phyloP scores from a whole-genome alignment of 805 yeast genomes.

The Ogataea henricii region DNA sequence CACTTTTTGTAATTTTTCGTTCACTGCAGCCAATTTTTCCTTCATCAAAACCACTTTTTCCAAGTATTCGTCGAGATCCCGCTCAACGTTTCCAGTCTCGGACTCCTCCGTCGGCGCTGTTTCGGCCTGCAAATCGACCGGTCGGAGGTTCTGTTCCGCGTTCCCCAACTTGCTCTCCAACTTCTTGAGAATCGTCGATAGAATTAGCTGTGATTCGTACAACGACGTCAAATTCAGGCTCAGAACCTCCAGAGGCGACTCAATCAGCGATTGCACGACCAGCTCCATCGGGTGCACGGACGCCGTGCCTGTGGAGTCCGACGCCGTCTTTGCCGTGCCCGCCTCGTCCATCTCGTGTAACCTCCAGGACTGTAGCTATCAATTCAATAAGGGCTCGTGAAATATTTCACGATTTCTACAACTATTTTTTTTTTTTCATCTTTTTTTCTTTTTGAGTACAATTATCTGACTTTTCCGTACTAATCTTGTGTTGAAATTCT shows the following conservation, averaged over 20 bases:
- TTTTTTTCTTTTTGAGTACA: background rate
- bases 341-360: too few species aligned
- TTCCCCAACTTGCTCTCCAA: constrained; percentile 37
- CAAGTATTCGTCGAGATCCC: constrained; percentile 20
- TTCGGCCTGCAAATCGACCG: constrained; percentile 3
- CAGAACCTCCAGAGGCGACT: constrained; percentile 53
- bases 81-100: constrained; percentile 5
- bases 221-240: constrained; percentile 52
- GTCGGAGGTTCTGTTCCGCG: constrained; percentile 15
- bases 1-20: constrained; percentile 36
- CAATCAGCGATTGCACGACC: constrained; percentile 56
- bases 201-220: constrained; percentile 57
- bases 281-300: constrained; percentile 60
- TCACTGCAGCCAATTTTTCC: constrained; percentile 27
- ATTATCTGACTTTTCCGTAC: too few species aligned
- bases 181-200: constrained; percentile 48
- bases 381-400: too few species aligned
- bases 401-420: too few species aligned
- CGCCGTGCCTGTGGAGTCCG: constrained; percentile 1
- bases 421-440: background rate
- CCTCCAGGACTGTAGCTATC: too few species aligned
- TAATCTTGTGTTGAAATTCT: too few species aligned
- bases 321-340: too few species aligned
- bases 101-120: too few species aligned
- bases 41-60: constrained; percentile 29